Base-by-base conservation (phyloP, 2,329 filamentous ascomycete genomes). In the Tolypocladium guangdongense region DNA sequence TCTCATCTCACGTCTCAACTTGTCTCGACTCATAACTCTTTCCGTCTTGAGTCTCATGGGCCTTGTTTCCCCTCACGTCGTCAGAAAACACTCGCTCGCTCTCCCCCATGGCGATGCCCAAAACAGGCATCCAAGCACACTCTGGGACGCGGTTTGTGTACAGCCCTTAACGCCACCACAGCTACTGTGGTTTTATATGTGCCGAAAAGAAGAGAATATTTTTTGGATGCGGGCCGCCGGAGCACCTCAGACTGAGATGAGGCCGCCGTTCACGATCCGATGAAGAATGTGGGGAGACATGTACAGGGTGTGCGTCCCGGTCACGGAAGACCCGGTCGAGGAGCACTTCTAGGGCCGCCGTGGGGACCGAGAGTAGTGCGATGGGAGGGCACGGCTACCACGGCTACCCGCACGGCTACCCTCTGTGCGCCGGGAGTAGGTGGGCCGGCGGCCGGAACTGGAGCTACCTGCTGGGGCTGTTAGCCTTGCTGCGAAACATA, bases 401-500 rank as follows among this genome's bases (percentile, higher is more conserved):
- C 68, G 63, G 52, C 64, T 68, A 32, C 59, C 52, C 35, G 61
- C 61, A 27, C 68, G 63, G 52, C 64, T 68, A 38, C 64, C 63
- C 52, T 65, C 60, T 32, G 66, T 67, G 38, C 64, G 63, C 38
- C 65, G 62, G 46, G 62, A 68, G 36, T 62, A 64, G 51, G 66
- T 61, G 32, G 68, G 75, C 64, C 74, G 69, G 60, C 71, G 68
- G 50, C 72, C 74, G 24, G 73, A 74, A 63, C 74, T 76, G 50
- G 67, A 66, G 61, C 74, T 78, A 64, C 73, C 75, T 75, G 61
- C 61, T 55, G 36, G 33, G 37, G 32, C 35, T 35, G 62, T 64
- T 60, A 66, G 47, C 50, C 11, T 30, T 20, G 43, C 7, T 47
- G 16, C 43, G 8, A 4, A n/a, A 14, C 11, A 46, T 39, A 14